Conservation (phyloP, 345 rosid genomes). For the Citrus maxima region DNA sequence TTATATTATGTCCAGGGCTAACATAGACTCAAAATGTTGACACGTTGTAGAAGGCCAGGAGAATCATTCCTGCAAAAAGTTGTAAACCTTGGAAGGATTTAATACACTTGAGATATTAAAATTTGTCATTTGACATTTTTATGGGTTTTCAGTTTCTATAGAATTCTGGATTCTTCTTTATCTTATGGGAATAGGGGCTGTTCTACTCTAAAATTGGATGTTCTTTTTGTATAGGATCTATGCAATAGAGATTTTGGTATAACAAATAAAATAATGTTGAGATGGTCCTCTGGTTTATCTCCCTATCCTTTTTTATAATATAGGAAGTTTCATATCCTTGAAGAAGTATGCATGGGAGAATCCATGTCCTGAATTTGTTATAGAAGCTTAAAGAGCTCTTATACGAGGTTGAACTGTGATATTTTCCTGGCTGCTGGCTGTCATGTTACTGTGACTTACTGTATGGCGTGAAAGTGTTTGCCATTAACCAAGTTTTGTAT, state of each 20-base stretch:
- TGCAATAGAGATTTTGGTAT: neutral
- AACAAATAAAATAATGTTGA: neutral
- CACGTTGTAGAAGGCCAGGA: neutral
- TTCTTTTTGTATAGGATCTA: neutral
- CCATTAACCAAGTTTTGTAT: neutral
- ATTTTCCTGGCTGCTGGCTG: neutral
- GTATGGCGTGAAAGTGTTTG: neutral
- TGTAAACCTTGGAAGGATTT: neutral
- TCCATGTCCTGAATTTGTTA: neutral
- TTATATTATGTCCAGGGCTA: neutral
- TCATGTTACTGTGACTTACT: neutral
- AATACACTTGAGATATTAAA: neutral
- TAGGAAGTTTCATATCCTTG: neutral
- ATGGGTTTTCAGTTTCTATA: no score
- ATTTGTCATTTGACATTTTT: no score
- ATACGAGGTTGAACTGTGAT: neutral
- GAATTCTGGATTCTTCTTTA: neutral
- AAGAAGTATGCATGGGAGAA: neutral
- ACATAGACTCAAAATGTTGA: neutral
- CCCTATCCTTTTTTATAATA: neutral
- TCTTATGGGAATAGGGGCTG: neutral
- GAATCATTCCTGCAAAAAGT: neutral
- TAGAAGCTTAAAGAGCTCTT: neutral
- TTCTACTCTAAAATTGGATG: neutral
- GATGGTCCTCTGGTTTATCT: neutral